Percentiles rank a stretch among this genome's conserved stretches.
Evolutionary conservation across 2,329 filamentous ascomycete genomes (phyloP).

Genomic region (Lasiodiplodia sp.): DNA sequence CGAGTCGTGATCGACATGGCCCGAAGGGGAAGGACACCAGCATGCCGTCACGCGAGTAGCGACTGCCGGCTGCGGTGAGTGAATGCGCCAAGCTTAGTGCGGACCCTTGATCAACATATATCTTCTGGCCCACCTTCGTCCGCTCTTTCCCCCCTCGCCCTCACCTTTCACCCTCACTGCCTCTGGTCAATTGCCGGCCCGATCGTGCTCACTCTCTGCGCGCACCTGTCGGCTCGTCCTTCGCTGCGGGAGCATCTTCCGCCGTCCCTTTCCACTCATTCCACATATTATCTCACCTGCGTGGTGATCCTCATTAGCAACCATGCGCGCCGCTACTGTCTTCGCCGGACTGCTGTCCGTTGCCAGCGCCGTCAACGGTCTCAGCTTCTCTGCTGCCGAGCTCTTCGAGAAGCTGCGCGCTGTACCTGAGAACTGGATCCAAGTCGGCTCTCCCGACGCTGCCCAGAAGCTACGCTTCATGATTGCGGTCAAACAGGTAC

Average conservation of each 20-base stretch:
- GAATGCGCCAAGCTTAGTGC: constrained; percentile 9
- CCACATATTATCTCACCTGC: neutral
- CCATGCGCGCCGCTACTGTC: constrained; percentile 41
- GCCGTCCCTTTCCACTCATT: neutral
- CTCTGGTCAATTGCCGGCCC: neutral
- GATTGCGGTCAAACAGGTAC: constrained; percentile 49
- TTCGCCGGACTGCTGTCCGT: constrained; percentile 45
- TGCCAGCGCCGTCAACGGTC: constrained; percentile 37
- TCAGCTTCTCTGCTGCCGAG: constrained; percentile 37
- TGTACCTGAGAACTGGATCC: constrained; percentile 47
- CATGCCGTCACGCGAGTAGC: constrained; percentile 15
- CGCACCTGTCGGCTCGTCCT: neutral
- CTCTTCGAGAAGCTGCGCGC: constrained; percentile 42
- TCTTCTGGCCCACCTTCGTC: constrained; percentile 3
- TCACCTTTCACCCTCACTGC: neutral
- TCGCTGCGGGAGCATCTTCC: neutral
- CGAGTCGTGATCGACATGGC: constrained; percentile 16
- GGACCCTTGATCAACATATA: neutral
- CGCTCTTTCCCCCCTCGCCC: neutral
- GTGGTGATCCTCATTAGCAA: neutral
- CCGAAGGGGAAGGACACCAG: constrained; percentile 22
- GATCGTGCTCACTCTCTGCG: constrained; percentile 4
- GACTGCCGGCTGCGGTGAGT: constrained; percentile 3
- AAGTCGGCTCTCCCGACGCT: constrained; percentile 42
- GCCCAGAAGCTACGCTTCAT: constrained; percentile 46